Evolutionary conservation across 352 stramenopile genomes (phyloP).

Genomic region (Phytopythium mirpurense): DNA sequence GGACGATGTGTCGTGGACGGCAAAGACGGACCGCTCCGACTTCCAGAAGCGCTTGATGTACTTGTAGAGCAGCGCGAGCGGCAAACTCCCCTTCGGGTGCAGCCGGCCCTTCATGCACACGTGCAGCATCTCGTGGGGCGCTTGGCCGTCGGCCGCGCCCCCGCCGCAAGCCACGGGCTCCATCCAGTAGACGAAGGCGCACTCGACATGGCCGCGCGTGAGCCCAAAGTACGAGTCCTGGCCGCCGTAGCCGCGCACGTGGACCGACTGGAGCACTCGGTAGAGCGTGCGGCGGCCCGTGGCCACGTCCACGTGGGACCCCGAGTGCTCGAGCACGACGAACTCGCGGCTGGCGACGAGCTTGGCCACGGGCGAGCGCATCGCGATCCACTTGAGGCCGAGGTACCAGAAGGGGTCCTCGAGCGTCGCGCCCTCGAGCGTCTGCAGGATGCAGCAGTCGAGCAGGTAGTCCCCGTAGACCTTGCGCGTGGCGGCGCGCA

Average conservation of each 20-base stretch:
- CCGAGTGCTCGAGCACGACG: conserved; percentile 63
- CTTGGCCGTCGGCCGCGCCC: neutral
- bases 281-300: conserved; percentile 53
- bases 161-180: conserved; percentile 15
- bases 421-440: conserved; percentile 51
- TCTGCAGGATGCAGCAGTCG: conserved; percentile 59
- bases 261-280: conserved; percentile 57
- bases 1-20: conserved; percentile 12
- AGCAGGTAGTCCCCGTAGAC: conserved; percentile 50
- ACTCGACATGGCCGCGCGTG: conserved; percentile 55
- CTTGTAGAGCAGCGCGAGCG: conserved; percentile 44
- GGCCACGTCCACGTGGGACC: conserved; percentile 42
- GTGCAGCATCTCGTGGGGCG: conserved; percentile 30
- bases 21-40: conserved; percentile 29
- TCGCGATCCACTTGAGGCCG: conserved; percentile 67
- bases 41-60: conserved; percentile 63
- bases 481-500: conserved; percentile 31
- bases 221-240: conserved; percentile 65
- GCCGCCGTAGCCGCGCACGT: conserved; percentile 51
- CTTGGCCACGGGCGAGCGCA: conserved; percentile 54
- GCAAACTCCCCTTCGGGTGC: conserved; percentile 58
- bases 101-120: conserved; percentile 52
- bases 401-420: conserved; percentile 76
- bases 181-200: conserved; percentile 68
- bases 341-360: conserved; percentile 64